Conservation (phyloP, 2,329 filamentous ascomycete species). For the Rutstroemia sp. region DNA sequence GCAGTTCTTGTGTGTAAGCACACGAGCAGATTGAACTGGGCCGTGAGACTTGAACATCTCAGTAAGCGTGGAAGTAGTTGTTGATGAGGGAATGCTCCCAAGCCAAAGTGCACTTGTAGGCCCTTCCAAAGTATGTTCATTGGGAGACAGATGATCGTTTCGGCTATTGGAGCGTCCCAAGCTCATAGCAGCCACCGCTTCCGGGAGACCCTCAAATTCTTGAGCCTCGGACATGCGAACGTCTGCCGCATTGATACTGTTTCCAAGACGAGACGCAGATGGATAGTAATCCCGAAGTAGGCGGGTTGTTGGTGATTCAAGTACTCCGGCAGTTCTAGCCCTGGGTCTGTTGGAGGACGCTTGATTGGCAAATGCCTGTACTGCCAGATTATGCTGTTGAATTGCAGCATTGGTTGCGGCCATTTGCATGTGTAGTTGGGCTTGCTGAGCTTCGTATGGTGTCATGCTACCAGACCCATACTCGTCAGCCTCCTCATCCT, state of each 20-base stretch:
- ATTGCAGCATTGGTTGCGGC: conserved; percentile 64
- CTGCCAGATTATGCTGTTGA: conserved; percentile 84
- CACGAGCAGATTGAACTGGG: conserved; percentile 81
- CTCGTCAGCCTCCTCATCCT: conserved; percentile 76
- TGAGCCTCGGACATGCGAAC: conserved; percentile 66
- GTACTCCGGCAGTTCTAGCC: conserved; percentile 82
- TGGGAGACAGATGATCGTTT: conserved; percentile 61
- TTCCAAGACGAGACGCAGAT: conserved; percentile 68
- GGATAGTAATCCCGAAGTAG: conserved; percentile 67
- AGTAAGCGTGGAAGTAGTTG: conserved; percentile 87
- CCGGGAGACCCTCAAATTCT: conserved; percentile 72
- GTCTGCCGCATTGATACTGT: conserved; percentile 67
- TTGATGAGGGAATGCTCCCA: conserved; percentile 93
- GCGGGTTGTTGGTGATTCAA: conserved; percentile 49
- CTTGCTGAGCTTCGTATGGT: conserved; percentile 51
- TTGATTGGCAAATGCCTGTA: conserved; percentile 85
- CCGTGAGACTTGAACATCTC: conserved; percentile 96
- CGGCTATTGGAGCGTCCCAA: conserved; percentile 59
- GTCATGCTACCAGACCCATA: conserved; percentile 40
- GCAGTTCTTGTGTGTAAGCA: conserved; percentile 97
- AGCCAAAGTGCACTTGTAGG: conserved; percentile 95
- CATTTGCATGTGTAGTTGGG: conserved; percentile 53
- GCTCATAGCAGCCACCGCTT: conserved; percentile 76
- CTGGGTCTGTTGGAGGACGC: conserved; percentile 76
- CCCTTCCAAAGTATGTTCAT: conserved; percentile 74